Evolutionary conservation across 352 stramenopile genomes (phyloP).

Genomic region (Phytophthora brassicae): DNA sequence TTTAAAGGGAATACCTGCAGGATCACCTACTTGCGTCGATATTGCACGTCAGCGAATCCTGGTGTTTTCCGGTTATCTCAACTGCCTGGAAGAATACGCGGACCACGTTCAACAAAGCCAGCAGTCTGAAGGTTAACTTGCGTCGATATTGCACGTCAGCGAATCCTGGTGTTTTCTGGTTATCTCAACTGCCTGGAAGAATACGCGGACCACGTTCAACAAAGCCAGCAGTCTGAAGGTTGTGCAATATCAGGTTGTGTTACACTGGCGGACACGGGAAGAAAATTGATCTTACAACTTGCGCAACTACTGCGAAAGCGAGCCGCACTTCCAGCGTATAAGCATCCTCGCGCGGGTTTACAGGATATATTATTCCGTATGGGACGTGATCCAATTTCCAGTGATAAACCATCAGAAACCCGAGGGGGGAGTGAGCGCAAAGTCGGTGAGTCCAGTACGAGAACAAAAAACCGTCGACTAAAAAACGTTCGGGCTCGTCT

Average conservation of each 20-base stretch:
- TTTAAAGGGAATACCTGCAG: slow-evolving; percentile 60
- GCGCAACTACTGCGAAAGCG: slow-evolving; percentile 37
- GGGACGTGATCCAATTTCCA: slow-evolving; percentile 27
- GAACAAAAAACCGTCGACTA: slow-evolving; percentile 50
- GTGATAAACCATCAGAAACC: slow-evolving; percentile 12
- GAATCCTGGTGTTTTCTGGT: slow-evolving; percentile 66
- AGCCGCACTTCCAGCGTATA: slow-evolving; percentile 47
- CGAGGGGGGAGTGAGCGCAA: slow-evolving; percentile 5
- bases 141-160: slow-evolving; percentile 43
- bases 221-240: neutral
- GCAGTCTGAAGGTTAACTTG: slow-evolving; percentile 29
- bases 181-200: slow-evolving; percentile 75
- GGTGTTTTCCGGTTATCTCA: slow-evolving; percentile 70
- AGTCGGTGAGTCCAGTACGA: slow-evolving; percentile 18
- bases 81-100: slow-evolving; percentile 67
- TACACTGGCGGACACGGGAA: slow-evolving; percentile 32
- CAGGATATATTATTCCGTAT: slow-evolving; percentile 53
- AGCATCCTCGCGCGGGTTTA: slow-evolving; percentile 42
- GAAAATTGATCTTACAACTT: slow-evolving; percentile 37
- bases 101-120: slow-evolving; percentile 22
- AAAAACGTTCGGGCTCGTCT: slow-evolving; percentile 62
- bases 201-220: slow-evolving; percentile 39
- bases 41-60: slow-evolving; percentile 45
- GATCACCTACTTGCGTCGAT: slow-evolving; percentile 71
- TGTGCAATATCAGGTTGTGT: neutral